These are phyloP conservation scores for Acacia pycnantha DNA, from an alignment of 331 rosid species.

Conservation along the genomic window DNA sequence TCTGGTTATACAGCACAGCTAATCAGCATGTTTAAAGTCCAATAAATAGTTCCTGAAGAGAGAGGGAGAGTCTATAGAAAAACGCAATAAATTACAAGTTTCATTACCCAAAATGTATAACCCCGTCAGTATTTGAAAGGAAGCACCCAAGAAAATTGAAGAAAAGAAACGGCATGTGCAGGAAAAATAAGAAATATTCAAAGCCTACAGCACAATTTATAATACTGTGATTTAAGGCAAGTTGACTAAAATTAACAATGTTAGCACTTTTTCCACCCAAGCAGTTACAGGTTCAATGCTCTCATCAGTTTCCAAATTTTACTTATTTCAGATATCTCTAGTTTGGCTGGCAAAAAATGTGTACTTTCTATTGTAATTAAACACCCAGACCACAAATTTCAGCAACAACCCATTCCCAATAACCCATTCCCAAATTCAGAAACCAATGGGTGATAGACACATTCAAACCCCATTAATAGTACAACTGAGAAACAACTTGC, in stretches of 20 bases:
- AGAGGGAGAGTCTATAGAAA: not conserved
- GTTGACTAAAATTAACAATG: constrained; percentile 8
- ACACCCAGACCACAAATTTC: constrained; percentile 25
- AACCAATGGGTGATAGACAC: constrained; percentile 14
- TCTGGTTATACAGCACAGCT: constrained; percentile 1
- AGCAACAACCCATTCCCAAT: constrained; percentile 25
- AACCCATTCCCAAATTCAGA: constrained; percentile 29
- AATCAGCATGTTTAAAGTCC: constrained; percentile 23
- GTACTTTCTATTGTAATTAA: not conserved
- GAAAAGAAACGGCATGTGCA: constrained; percentile 2
- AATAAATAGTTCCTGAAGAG: constrained; percentile 9
- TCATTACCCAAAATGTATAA: constrained; percentile 1
- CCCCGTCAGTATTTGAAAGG: constrained; percentile 18
- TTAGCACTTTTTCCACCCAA: constrained; percentile 17
- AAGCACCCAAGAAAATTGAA: constrained; percentile 15
- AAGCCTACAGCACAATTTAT: constrained; percentile 20
- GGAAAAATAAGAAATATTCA: constrained; percentile 24
- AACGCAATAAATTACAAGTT: constrained; percentile 15
- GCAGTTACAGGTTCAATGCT: constrained; percentile 31
- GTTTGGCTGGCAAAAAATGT: constrained; percentile 30
- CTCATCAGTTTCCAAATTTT: constrained; percentile 29
- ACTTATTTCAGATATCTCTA: constrained; percentile 39
- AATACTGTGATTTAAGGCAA: constrained; percentile 29
- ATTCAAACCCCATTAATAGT: constrained; percentile 25
- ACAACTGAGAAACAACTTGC: constrained; percentile 27